A percentile compares a stretch with the other conserved stretches of the same genome.
Evolutionary conservation across 2,329 filamentous ascomycete genomes (phyloP).

Genomic region (Hymenoscyphus infarciens): DNA sequence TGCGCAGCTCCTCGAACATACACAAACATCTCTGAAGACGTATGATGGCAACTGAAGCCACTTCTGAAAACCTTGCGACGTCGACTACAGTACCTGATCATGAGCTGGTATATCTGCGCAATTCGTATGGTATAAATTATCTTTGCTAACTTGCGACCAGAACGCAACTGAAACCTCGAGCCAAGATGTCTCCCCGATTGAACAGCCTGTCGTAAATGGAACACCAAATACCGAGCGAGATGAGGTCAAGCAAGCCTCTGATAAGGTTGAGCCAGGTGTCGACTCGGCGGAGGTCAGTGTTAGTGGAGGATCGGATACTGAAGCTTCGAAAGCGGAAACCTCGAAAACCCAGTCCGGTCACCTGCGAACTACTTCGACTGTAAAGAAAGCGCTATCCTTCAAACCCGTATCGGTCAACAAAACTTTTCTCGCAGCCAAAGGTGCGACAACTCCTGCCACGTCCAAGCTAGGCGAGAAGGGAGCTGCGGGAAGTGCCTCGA

Average conservation of each 20-base stretch:
- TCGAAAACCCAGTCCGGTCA: conserved; percentile 56
- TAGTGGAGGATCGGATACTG: conserved; percentile 74
- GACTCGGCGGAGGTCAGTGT: conserved; percentile 64
- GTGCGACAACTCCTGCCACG: conserved; percentile 41
- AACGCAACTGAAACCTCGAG: conserved; percentile 46
- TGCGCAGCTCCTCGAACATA: conserved; percentile 34
- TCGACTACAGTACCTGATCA: conserved; percentile 29
- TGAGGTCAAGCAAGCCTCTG: conserved; percentile 52
- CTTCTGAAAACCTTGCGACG: conserved; percentile 45
- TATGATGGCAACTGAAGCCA: conserved; percentile 64
- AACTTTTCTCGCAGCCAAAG: conserved; percentile 75
- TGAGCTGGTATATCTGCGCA: conserved; percentile 31
- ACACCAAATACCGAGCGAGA: conserved; percentile 40
- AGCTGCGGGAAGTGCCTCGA: conserved; percentile 41
- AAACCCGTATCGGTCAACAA: conserved; percentile 85
- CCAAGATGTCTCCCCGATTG: conserved; percentile 42
- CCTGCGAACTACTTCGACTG: conserved; percentile 52
- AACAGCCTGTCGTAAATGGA: conserved; percentile 45
- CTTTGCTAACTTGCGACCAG: conserved; percentile 30
- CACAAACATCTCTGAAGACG: conserved; percentile 42
- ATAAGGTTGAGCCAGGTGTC: conserved; percentile 54
- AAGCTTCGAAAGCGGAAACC: conserved; percentile 58
- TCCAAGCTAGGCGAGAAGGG: conserved; percentile 52
- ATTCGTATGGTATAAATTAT: too few relatives aligned
- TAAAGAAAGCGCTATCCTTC: conserved; percentile 75